Base-by-base conservation (phyloP, 495 filamentous ascomycete genomes). In the Penicillium subrubescens region DNA sequence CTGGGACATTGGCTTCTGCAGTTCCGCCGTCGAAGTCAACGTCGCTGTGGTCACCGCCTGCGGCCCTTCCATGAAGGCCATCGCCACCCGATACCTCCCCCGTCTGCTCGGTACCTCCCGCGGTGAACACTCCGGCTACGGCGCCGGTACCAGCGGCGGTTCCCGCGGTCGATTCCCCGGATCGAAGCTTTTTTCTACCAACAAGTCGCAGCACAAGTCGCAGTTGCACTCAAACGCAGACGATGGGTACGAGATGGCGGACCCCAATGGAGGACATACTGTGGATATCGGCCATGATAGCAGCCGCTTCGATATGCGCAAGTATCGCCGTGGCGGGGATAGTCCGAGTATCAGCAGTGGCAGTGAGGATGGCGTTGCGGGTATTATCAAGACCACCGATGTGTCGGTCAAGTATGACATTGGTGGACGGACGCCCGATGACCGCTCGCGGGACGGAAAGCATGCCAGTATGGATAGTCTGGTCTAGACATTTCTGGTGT, bases 1-100 rank as follows among this genome's bases (percentile, higher is more conserved):
- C 12, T 76, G 73, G 63, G 69, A 75, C 59, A 80, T 86, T 44
- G 79, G 82, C 11, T 84, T 84, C 67, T 74, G 78, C 48, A 82
- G 77, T 29, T 85, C 82, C 0, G 83, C 75, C 44, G 75, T 87
- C 25, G 85, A 86, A 70, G 81, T 79, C 5, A 85, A 86, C 70
- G 71, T 86, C 8, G 85, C 83, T 4, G 73, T 86, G 53, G 78
- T 86, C 29, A 82, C 83, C 12, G 83, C 83, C 12, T 86, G 70
- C 37, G 72, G n/a, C 0, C 72, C 75, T 6, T 69, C 75, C 0
- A 52, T 75, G 60, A 74, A 74, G 63, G 65, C 65, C 29, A 73
- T 73, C 46, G 39, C 63, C 41, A 64, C 25, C 23, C 56, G 60
- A 51, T 71, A 62, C 58, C 58, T 70, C 2, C 70, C 70, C 17